phyloP scores from a whole-genome alignment of 768 basidiomycete genomes.

The Pulveroboletus ravenelii region DNA sequence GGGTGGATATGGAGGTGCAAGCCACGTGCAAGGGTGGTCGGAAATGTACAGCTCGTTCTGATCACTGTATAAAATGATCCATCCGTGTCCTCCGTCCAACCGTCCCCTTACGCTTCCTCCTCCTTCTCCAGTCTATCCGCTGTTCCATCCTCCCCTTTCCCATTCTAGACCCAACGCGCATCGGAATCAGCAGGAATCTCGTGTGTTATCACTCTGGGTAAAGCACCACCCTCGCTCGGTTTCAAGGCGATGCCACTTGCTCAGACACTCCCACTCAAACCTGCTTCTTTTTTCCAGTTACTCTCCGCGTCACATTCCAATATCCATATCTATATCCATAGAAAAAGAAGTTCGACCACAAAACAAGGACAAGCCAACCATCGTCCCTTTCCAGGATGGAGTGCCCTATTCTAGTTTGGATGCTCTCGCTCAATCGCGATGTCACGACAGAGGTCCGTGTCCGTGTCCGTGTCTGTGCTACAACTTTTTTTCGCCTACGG shows the following conservation, averaged over 20 bases:
- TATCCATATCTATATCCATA: not conserved
- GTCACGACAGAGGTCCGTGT: constrained; percentile 52
- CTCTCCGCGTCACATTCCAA: not conserved
- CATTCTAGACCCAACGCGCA: not conserved
- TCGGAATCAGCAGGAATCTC: not conserved
- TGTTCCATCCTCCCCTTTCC: too few species aligned
- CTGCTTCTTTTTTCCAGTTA: not conserved
- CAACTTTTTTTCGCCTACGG: not conserved
- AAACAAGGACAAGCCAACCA: not conserved
- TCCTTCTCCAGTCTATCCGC: not conserved
- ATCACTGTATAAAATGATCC: constrained; percentile 28
- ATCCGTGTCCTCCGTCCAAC: not conserved
- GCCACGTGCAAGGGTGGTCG: constrained; percentile 20
- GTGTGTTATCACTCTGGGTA: constrained; percentile 2
- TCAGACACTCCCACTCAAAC: not conserved
- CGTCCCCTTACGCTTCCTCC: not conserved
- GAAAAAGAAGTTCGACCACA: not conserved
- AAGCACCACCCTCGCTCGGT: not conserved
- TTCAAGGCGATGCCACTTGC: not conserved
- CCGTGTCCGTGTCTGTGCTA: not conserved
- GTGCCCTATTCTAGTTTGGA: constrained; percentile 74
- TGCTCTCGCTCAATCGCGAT: constrained; percentile 73
- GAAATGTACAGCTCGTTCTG: constrained; percentile 25
- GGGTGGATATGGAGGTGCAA: too few species aligned
- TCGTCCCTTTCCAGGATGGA: constrained; percentile 32